Evolutionary conservation across 225 moss, liverwort and hornwort genomes (phyloP), one percentile per base, ranked within the genome.

Genomic region (Antitrichia curtipendula): DNA sequence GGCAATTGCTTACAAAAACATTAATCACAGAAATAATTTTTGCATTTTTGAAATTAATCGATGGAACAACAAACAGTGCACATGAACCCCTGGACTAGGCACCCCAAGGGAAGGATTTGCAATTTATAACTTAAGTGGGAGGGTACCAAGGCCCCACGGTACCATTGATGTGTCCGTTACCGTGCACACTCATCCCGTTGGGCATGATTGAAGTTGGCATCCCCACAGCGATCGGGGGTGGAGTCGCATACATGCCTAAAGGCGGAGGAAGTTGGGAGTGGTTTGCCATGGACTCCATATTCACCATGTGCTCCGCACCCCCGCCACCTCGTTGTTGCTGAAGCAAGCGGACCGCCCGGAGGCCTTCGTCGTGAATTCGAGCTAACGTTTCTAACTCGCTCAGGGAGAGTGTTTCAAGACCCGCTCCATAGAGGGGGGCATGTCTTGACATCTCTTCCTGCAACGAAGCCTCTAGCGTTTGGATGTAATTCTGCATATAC

Each of bases 401-500:
- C 74, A 97, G 93, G 24, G 99, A 96, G 53, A 99, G 97, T 21
- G 99, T 91, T 79, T 99, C 99, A 40, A 99, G 91, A 79, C 97
- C 99, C 63, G 99, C 99, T 80, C 99, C 99, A 50, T 99, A 99
- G 7, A 99, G 90, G 47, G 97, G 97, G 16, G 99, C 99, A 87
- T 99, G 99, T 64, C 99, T 92, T 1, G 99, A 99, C 99, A 99
- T 99, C 92, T 99, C 99, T 84, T 99, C 99, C 89, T 97, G 99
- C 84, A 99, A 88, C 49, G 99, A 99, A 79, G 91, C 95, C 90
- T 99, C 99, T 52, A 99, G 88, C 69, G 97, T 97, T 90, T 96
- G 97, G 84, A 99, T 99, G 58, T 99, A 99, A 78, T 92, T 96
- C 99, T 99, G 96, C 92, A 85, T 4, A 68, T 36, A 59, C 50